Conservation (phyloP, 768 basidiomycete species). For the Lentinula detonsa region DNA sequence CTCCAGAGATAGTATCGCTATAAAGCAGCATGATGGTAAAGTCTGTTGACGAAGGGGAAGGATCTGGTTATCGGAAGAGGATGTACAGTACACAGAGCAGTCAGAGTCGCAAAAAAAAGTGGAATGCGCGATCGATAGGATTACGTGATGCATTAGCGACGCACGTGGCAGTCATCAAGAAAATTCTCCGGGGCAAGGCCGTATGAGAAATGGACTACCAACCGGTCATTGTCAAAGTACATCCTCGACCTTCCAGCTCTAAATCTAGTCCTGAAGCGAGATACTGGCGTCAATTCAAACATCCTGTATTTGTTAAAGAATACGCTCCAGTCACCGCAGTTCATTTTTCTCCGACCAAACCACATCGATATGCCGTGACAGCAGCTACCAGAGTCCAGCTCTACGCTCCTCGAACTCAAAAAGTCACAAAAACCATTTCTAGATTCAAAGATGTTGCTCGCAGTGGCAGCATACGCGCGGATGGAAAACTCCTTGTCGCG, state of each 20-base stretch:
- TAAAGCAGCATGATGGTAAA: constrained; percentile 63
- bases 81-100: constrained; percentile 6
- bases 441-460: constrained; percentile 96
- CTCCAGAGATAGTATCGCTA: constrained; percentile 62
- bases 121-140: constrained; percentile 21
- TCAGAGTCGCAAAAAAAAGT: constrained; percentile 10
- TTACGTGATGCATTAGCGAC: not conserved
- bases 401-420: constrained; percentile 94
- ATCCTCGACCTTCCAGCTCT: constrained; percentile 43
- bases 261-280: constrained; percentile 71
- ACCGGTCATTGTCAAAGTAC: constrained; percentile 62
- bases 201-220: constrained; percentile 62
- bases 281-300: constrained; percentile 83
- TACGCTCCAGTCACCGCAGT: constrained; percentile 94
- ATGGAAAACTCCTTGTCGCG: constrained; percentile 93
- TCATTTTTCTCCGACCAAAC: constrained; percentile 82
- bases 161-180: not conserved
- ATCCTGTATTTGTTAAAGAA: constrained; percentile 94
- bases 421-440: constrained; percentile 92
- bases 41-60: constrained; percentile 12
- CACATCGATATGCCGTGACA: constrained; percentile 94
- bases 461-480: constrained; percentile 80
- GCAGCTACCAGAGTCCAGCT: constrained; percentile 92
- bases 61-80: constrained; percentile 13
- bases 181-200: not conserved